Conservation (phyloP, 345 rosid species). For the Lenwebbia sp. region DNA sequence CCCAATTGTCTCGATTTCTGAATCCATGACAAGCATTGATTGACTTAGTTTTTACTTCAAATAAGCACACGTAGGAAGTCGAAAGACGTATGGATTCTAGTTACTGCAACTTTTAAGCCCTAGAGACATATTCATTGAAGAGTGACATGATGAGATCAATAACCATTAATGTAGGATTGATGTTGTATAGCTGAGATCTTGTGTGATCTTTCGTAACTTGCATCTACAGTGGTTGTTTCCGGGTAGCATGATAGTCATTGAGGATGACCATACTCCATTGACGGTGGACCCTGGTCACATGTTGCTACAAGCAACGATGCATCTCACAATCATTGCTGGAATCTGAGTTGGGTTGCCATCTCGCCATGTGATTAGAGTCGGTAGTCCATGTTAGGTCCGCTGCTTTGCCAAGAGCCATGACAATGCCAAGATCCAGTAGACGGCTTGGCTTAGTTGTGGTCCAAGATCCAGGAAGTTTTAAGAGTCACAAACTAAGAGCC, state of each 20-base stretch:
- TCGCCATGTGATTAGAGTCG: not conserved
- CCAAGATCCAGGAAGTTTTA: not conserved
- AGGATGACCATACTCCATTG: not conserved
- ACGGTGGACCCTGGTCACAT: not conserved
- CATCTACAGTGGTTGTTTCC: not conserved
- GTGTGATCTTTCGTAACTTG: not conserved
- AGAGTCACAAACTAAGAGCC: not conserved
- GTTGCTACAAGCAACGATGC: not conserved
- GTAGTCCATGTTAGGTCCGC: not conserved
- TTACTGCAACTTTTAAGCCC: not conserved
- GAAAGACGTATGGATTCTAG: not conserved
- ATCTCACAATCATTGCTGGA: not conserved
- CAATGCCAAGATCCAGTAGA: not conserved
- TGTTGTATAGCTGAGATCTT: not conserved
- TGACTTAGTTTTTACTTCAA: not conserved
- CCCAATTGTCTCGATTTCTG: not conserved
- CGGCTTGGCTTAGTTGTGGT: not conserved
- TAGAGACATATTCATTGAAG: not conserved
- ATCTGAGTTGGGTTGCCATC: not conserved
- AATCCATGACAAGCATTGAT: not conserved
- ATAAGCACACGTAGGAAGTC: not conserved
- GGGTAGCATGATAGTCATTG: not conserved
- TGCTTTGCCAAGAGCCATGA: not conserved
- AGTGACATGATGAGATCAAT: not conserved
- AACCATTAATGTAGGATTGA: not conserved